Evolutionary conservation across 768 basidiomycete species (phyloP), one percentile per base, ranked within the genome.

Genomic region (Lentinula sp.): DNA sequence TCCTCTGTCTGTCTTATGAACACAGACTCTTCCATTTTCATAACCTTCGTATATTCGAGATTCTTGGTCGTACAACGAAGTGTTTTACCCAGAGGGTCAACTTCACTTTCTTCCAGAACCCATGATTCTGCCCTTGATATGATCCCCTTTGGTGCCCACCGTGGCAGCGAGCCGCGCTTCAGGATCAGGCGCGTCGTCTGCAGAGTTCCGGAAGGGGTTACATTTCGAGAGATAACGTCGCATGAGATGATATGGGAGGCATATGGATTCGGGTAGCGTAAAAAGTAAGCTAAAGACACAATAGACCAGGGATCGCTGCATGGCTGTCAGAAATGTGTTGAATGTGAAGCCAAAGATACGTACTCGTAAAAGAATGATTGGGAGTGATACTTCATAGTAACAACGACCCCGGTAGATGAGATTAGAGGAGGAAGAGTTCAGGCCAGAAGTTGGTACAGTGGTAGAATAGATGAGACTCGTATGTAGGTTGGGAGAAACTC

Each of bases 251-350:
- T 89, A 76, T 98, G 95, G 40, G 90, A 80, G 5, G 95, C 92
- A 69, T 93, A 93, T 53, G 95, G 94, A 71, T 97, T 98, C 3
- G 95, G 95, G 74, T 97, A 98, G 64, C 95, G 89, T 62, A 97
- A 78, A 71, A 95, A 95, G 79, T 90, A 97, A 11, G 95, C 95
- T 64, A 96, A 80, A 18, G 95, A 86, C 62, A 96, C 91, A 66
- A 91, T 95, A 61, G 91, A 81, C 86, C 95, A 94, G 72, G 94
- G 85, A 84, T 97, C 93, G 80, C 94, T 95, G 67, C 6, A 63
- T 31, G 54, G 15, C 61, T 59, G 50, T 70, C 21, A 39, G 37
- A 1, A 67, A 67, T 31, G 59, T 52, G 31, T 5, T 39, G 18
- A 21, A 35, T 40, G 37, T n/a, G 32, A n/a, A 49, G n/a, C 13